These are phyloP conservation scores for Malassezia yamatoensis DNA, from an alignment of 1,284 basidiomycete genomes.

Conservation along the genomic window DNA sequence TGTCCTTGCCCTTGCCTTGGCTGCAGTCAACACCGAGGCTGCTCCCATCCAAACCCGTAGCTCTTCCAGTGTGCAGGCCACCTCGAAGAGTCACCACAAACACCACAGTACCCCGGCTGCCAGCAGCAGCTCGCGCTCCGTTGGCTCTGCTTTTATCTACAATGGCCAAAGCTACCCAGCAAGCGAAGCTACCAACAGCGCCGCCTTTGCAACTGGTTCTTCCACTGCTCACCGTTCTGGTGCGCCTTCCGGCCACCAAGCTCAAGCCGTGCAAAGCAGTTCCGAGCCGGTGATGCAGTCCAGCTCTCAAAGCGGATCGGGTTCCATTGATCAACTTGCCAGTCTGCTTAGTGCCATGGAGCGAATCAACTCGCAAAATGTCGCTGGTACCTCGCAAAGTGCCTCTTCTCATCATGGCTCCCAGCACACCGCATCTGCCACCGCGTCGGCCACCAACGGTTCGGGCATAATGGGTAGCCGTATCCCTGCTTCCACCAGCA, in stretches of 20 bases:
- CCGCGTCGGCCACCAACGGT: background rate
- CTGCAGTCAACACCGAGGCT: background rate
- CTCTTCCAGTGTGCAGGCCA: background rate
- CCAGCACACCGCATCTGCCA: background rate
- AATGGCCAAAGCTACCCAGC: background rate
- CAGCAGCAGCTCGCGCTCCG: background rate
- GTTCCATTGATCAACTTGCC: no score
- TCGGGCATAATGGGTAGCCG: background rate
- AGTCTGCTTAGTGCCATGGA: no score
- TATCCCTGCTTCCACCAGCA: background rate
- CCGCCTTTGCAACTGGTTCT: background rate
- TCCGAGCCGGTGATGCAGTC: no score
- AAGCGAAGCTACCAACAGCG: no score
- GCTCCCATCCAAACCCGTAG: background rate
- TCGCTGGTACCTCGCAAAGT: background rate
- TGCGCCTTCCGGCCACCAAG: background rate
- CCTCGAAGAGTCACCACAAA: constrained; percentile 2
- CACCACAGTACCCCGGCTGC: background rate
- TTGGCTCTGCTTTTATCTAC: background rate
- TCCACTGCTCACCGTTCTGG: background rate
- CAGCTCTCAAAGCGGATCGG: no score
- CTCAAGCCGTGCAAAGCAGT: background rate
- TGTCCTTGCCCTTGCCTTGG: constrained; percentile 12
- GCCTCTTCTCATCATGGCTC: background rate
- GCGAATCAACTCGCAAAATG: no score